Percentiles rank a stretch among this genome's conserved stretches.
Evolutionary conservation across 2,329 filamentous ascomycete genomes (phyloP).

Genomic region (Aureobasidium namibiae): DNA sequence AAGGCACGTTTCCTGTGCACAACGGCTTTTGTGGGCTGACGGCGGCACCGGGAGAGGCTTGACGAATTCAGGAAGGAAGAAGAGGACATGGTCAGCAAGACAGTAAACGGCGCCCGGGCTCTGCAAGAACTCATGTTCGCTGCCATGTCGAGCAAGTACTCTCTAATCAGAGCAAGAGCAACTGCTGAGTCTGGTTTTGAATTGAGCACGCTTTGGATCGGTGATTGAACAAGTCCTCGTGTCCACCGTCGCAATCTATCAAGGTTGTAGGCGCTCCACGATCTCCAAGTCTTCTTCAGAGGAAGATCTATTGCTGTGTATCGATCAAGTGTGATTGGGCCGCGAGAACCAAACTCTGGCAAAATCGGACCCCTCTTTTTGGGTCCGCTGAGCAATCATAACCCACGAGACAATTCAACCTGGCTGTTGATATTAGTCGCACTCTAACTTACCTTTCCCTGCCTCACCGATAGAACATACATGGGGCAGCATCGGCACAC

Average conservation of each 20-base stretch:
- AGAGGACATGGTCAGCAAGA: background rate
- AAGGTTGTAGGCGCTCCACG: conserved; percentile 4
- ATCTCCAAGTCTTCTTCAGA: conserved; percentile 2
- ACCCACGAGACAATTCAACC: background rate
- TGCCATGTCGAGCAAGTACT: background rate
- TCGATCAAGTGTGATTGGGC: conserved; percentile 7
- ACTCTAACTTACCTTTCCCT: background rate
- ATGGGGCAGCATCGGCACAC: background rate
- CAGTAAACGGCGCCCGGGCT: conserved; percentile 3
- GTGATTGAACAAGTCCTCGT: background rate
- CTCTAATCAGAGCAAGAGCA: too few species aligned
- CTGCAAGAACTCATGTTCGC: background rate
- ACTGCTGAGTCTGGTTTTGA: background rate
- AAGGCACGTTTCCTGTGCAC: background rate
- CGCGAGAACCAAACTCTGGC: background rate
- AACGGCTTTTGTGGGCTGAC: conserved; percentile 9
- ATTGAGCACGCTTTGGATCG: background rate
- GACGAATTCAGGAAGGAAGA: background rate
- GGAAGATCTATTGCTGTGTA: background rate
- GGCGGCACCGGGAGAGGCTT: conserved; percentile 3
- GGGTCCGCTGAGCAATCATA: background rate
- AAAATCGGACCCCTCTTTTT: conserved; percentile 3
- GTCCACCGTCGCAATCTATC: background rate
- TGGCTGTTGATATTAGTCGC: background rate
- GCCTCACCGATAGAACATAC: background rate